phyloP scores from a whole-genome alignment of 2,329 filamentous ascomycete species.

The Fusarium devonianum region DNA sequence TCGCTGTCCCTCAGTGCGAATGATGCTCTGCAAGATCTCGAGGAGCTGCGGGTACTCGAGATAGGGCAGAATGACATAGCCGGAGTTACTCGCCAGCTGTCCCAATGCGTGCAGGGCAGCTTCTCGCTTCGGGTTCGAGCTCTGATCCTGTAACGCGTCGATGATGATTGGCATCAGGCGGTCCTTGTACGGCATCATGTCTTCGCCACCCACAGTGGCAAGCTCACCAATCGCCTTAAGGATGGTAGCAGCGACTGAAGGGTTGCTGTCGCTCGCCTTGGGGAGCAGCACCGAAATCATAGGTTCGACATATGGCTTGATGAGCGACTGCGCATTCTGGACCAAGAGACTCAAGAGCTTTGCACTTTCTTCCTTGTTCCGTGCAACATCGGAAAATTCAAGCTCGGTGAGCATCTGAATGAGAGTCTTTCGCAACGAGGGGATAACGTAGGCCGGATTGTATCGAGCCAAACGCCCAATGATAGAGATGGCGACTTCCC shows the following conservation, averaged over 20 bases:
- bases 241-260: conserved; percentile 93
- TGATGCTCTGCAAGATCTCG: conserved; percentile 90
- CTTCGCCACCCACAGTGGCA: conserved; percentile 89
- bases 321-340: conserved; percentile 88
- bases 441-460: conserved; percentile 97
- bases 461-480: conserved; percentile 90
- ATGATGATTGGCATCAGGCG: conserved; percentile 95
- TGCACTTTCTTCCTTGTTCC: conserved; percentile 96
- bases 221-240: conserved; percentile 93
- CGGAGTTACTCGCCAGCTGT: conserved; percentile 92
- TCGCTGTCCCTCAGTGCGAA: conserved; percentile 86
- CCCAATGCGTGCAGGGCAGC: conserved; percentile 90
- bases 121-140: conserved; percentile 87
- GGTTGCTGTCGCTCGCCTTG: conserved; percentile 84
- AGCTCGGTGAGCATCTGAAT: conserved; percentile 97
- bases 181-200: conserved; percentile 92
- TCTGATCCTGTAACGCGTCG: conserved; percentile 91
- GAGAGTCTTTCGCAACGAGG: conserved; percentile 90
- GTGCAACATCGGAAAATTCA: conserved; percentile 91
- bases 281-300: conserved; percentile 95
- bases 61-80: conserved; percentile 97
- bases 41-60: conserved; percentile 93
- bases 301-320: conserved; percentile 95
- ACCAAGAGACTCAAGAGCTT: conserved; percentile 92
- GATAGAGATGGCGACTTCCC: conserved; percentile 94